Conservation (phyloP, 441 rosid genomes). For the Aquilaria agallochum region DNA sequence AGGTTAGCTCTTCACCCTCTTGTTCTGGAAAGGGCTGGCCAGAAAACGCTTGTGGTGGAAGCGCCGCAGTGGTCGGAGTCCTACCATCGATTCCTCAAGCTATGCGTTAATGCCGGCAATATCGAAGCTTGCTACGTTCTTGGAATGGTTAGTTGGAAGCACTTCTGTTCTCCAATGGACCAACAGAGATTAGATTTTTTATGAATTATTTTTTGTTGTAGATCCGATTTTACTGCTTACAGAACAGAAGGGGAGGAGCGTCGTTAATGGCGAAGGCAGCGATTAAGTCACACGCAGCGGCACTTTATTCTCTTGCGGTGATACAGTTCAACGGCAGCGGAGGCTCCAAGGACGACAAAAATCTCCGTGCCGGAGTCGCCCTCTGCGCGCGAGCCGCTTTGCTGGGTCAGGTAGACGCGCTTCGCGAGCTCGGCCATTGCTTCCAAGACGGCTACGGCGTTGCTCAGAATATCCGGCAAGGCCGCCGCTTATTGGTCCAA, state of each 20-base stretch:
- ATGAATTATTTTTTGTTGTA: slow-evolving; percentile 17
- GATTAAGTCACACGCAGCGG: slow-evolving; percentile 60
- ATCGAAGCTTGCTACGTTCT: slow-evolving; percentile 64
- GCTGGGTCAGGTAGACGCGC: slow-evolving; percentile 72
- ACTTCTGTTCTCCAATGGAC: too few relatives aligned
- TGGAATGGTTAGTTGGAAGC: slow-evolving; percentile 58
- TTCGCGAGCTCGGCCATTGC: slow-evolving; percentile 86
- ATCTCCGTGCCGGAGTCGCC: slow-evolving; percentile 73
- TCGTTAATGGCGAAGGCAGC: slow-evolving; percentile 90
- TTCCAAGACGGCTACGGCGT: slow-evolving; percentile 92
- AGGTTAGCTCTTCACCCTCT: slow-evolving; percentile 39
- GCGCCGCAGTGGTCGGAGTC: slow-evolving; percentile 66
- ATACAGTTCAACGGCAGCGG: slow-evolving; percentile 96
- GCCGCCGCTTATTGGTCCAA: slow-evolving; percentile 70
- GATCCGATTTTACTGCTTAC: slow-evolving; percentile 89
- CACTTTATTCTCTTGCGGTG: slow-evolving; percentile 73
- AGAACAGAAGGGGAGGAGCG: slow-evolving; percentile 53
- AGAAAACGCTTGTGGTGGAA: slow-evolving; percentile 41
- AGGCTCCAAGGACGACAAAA: slow-evolving; percentile 54
- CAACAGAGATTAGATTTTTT: not conserved
- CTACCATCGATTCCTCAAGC: slow-evolving; percentile 60
- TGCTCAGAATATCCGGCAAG: slow-evolving; percentile 44
- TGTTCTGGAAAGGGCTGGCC: slow-evolving; percentile 53
- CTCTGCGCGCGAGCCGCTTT: slow-evolving; percentile 73
- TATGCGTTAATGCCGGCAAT: slow-evolving; percentile 63